These are phyloP conservation scores for Apiospora rasikravindrae DNA, from an alignment of 2,329 filamentous ascomycete species.

Conservation along the genomic window DNA sequence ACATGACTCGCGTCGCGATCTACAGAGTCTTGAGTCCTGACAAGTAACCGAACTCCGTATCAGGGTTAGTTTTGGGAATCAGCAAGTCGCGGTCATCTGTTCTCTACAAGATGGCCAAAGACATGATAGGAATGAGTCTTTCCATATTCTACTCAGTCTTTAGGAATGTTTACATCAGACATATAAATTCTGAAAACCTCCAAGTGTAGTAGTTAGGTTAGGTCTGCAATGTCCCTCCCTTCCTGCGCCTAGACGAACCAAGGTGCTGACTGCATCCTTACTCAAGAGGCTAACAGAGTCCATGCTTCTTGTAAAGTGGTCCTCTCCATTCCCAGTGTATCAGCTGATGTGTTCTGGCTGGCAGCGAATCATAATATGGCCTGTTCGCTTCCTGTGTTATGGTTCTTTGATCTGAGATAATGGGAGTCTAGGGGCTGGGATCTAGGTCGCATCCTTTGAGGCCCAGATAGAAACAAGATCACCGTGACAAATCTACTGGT, in stretches of 20 bases:
- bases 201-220: background rate
- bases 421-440: background rate
- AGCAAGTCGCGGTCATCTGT: too few species aligned
- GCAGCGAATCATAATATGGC: too few species aligned
- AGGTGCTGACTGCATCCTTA: background rate
- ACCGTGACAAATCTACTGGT: too few species aligned
- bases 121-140: too few species aligned
- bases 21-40: too few species aligned
- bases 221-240: background rate
- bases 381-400: background rate
- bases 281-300: background rate
- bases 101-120: too few species aligned
- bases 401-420: background rate
- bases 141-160: too few species aligned
- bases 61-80: too few species aligned
- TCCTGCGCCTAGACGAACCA: background rate
- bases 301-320: background rate
- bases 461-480: background rate
- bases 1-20: too few species aligned
- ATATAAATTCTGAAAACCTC: background rate
- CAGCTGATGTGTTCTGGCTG: background rate
- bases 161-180: too few species aligned
- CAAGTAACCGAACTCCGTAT: too few species aligned
- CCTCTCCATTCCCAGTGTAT: background rate
- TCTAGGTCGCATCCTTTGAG: background rate